Base-by-base conservation (phyloP, 306 rosid genomes). In the Medicago ruthenica region DNA sequence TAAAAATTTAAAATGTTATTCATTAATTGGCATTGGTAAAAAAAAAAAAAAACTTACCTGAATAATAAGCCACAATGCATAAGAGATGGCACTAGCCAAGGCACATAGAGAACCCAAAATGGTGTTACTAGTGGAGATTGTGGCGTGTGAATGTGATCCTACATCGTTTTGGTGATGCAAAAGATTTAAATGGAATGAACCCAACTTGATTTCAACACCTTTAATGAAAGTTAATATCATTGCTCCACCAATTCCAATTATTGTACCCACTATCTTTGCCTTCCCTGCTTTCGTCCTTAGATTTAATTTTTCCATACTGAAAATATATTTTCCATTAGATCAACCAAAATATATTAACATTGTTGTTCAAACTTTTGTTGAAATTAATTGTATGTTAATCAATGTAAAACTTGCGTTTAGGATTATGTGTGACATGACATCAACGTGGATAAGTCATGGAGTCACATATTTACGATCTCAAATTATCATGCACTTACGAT, bases 161-260 rank as follows among this genome's bases (percentile, higher is more conserved):
- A 31, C 74, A 9, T 22, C 37, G 1, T 59, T 50, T 40, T 15
- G 57, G 9, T 9, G 59, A 62, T 61, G 79, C 10, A 82, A n/a
- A 18, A 82, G 83, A 60, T 81, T 68, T 1, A 74, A 22, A 50
- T 83, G 84, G 9, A 70, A 66, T 12, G 88, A 50, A 44, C 82
- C 73, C 0, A 67, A 47, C 0, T 84, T 2, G 0, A 87, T 77
- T 11, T 73, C 75, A 14, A 5, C 0, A 13, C 92, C 96, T 78
- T 88, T 82, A 65, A 84, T 74, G n/a, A 90, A 88, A 0, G 86
- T 84, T 10, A 88, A 72, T 1, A 86, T 9, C 90, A 81, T 84
- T 31, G 96, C 96, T 8, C 95, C 95, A 24, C 84, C 61, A 9
- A 87, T 47, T 17, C 88, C 89, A 0, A 34, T 60, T 3, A 85